phyloP scores from a whole-genome alignment of 2,329 filamentous ascomycete genomes.

The Epichloe scottii region DNA sequence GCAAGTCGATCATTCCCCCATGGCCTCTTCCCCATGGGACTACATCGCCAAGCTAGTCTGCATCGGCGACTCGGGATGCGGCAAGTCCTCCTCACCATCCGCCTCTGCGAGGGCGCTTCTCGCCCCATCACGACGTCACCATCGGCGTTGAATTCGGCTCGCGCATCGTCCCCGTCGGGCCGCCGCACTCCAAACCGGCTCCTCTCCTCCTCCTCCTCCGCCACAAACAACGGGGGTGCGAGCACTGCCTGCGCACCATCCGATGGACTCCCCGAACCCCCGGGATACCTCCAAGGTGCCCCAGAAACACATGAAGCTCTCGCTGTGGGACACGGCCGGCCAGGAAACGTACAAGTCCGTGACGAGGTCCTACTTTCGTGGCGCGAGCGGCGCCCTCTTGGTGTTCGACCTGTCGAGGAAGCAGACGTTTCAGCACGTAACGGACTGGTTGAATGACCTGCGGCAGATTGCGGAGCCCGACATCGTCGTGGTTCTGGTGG shows the following conservation, averaged over 20 bases:
- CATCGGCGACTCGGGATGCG: conserved; percentile 91
- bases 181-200: conserved; percentile 49
- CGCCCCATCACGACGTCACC: conserved; percentile 87
- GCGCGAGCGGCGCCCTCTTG: conserved; percentile 57
- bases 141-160: conserved; percentile 96
- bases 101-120: conserved; percentile 93
- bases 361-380: conserved; percentile 85
- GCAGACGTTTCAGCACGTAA: conserved; percentile 76
- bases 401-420: conserved; percentile 90
- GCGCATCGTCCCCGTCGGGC: conserved; percentile 80
- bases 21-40: conserved; percentile 71
- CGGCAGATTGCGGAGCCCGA: conserved; percentile 90
- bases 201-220: conserved; percentile 13
- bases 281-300: conserved; percentile 24
- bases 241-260: not conserved
- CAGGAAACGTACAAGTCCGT: conserved; percentile 98
- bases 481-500: conserved; percentile 87
- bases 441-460: conserved; percentile 87
- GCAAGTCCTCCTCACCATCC: conserved; percentile 92
- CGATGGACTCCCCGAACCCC: conserved; percentile 40
- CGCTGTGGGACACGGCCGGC: conserved; percentile 89
- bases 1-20: conserved; percentile 16
- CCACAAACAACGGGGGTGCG: not conserved
- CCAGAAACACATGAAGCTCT: conserved; percentile 81
- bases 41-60: conserved; percentile 98